Conservation (phyloP, 1,284 basidiomycete species). For the Ceratobasidium sp. region DNA sequence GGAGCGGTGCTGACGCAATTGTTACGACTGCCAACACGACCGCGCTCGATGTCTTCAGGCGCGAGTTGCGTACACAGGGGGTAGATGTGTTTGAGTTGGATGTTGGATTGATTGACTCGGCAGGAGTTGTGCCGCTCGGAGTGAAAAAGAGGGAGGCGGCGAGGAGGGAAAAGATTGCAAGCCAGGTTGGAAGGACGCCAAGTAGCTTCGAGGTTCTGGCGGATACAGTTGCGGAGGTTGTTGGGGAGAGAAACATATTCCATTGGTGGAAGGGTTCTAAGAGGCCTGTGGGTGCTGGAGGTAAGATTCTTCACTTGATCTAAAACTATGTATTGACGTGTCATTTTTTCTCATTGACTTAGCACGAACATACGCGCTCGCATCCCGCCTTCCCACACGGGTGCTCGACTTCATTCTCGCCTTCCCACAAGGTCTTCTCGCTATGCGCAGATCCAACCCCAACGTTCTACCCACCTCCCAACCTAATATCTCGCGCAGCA, state of each 20-base stretch:
- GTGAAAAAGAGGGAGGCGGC: constrained; percentile 27
- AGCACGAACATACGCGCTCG: constrained; percentile 73
- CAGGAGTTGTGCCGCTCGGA: constrained; percentile 26
- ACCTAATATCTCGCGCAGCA: constrained; percentile 50
- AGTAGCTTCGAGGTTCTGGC: constrained; percentile 37
- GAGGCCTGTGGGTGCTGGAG: constrained; percentile 77
- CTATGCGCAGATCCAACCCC: constrained; percentile 67
- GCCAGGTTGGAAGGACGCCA: constrained; percentile 33
- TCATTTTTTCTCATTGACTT: constrained; percentile 40
- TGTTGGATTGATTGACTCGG: constrained; percentile 23
- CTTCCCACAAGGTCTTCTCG: constrained; percentile 71
- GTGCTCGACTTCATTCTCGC: constrained; percentile 71
- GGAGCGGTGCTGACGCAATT: constrained; percentile 69
- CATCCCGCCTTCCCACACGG: constrained; percentile 73
- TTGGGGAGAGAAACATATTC: constrained; percentile 49
- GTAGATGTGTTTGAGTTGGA: constrained; percentile 42
- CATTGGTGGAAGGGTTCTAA: constrained; percentile 70
- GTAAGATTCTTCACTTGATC: constrained; percentile 56
- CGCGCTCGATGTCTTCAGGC: constrained; percentile 73
- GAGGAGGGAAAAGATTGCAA: constrained; percentile 22
- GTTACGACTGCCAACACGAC: constrained; percentile 79
- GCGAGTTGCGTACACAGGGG: constrained; percentile 64
- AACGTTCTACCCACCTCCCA: constrained; percentile 57
- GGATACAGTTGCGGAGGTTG: constrained; percentile 37
- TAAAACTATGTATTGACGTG: background rate